Evolutionary conservation across 257 asterid species (phyloP).

Genomic region (Solanum appendiculatum): DNA sequence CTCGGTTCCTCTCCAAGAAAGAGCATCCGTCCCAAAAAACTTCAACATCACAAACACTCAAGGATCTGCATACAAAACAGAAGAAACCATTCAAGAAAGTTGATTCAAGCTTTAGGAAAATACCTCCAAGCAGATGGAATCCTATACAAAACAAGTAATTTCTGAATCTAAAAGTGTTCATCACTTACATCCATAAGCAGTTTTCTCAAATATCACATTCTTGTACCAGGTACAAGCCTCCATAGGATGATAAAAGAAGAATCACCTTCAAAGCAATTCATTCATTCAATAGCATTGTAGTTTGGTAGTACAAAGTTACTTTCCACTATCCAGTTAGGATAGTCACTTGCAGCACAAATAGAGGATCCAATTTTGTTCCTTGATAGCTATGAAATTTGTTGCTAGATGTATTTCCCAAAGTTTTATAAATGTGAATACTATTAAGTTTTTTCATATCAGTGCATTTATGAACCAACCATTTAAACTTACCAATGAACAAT

Average conservation of each 20-base stretch:
- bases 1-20: slow-evolving; percentile 9
- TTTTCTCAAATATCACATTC: slow-evolving; percentile 23
- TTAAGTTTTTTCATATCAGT: slow-evolving; percentile 2
- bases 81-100: slow-evolving; percentile 39
- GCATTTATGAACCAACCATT: not conserved
- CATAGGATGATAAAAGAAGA: slow-evolving; percentile 17
- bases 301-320: slow-evolving; percentile 11
- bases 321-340: slow-evolving; percentile 10
- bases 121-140: slow-evolving; percentile 56
- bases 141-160: slow-evolving; percentile 68
- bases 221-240: slow-evolving; percentile 42
- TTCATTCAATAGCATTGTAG: not conserved
- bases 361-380: slow-evolving; percentile 22
- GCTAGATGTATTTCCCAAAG: slow-evolving; percentile 23
- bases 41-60: slow-evolving; percentile 21
- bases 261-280: not conserved
- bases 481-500: not conserved
- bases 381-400: slow-evolving; percentile 6
- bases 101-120: slow-evolving; percentile 30
- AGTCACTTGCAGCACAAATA: slow-evolving; percentile 7
- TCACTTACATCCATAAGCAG: slow-evolving; percentile 12
- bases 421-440: slow-evolving; percentile 41
- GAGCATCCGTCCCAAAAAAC: not conserved
- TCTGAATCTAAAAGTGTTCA: slow-evolving; percentile 10
- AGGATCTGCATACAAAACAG: slow-evolving; percentile 18